phyloP scores from a whole-genome alignment of 176 grass and related monocot genomes.

The Saccharum spontaneum region DNA sequence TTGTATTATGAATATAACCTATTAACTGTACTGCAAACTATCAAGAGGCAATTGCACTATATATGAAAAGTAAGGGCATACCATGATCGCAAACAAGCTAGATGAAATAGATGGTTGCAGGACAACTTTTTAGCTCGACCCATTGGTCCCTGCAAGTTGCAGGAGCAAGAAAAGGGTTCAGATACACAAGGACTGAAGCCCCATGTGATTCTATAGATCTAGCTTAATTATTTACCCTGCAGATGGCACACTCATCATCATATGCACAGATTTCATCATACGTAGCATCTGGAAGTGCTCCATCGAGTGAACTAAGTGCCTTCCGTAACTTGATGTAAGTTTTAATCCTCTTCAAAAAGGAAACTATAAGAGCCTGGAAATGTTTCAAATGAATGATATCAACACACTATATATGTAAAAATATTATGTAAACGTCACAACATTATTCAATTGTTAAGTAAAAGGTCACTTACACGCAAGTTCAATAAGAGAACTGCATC shows the following conservation, averaged over 20 bases:
- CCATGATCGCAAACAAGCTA: constrained; percentile 95
- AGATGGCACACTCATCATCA: constrained; percentile 98
- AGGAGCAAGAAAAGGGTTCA: constrained; percentile 34
- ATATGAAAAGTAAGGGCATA: constrained; percentile 40
- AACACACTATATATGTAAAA: constrained; percentile 11
- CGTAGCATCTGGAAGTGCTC: constrained; percentile 89
- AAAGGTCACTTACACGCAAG: constrained; percentile 70
- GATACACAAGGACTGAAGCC: constrained; percentile 37
- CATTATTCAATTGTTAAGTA: constrained; percentile 1
- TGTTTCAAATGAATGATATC: constrained; percentile 31
- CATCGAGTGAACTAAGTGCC: constrained; percentile 81
- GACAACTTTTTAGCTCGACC: constrained; percentile 90
- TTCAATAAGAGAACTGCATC: constrained; percentile 91
- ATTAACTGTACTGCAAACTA: constrained; percentile 1
- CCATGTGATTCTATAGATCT: constrained; percentile 18
- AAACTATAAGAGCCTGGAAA: constrained; percentile 75
- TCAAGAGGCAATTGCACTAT: constrained; percentile 24
- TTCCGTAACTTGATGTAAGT: constrained; percentile 76
- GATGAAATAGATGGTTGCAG: constrained; percentile 98
- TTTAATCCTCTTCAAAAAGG: constrained; percentile 78
- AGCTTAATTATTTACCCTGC: constrained; percentile 66
- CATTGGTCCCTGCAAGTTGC: constrained; percentile 80
- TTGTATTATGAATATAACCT: neutral
- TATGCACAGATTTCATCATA: constrained; percentile 86
- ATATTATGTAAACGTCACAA: neutral